Base-by-base conservation (phyloP, 129 eudicot species). In the Arctium lappa region DNA sequence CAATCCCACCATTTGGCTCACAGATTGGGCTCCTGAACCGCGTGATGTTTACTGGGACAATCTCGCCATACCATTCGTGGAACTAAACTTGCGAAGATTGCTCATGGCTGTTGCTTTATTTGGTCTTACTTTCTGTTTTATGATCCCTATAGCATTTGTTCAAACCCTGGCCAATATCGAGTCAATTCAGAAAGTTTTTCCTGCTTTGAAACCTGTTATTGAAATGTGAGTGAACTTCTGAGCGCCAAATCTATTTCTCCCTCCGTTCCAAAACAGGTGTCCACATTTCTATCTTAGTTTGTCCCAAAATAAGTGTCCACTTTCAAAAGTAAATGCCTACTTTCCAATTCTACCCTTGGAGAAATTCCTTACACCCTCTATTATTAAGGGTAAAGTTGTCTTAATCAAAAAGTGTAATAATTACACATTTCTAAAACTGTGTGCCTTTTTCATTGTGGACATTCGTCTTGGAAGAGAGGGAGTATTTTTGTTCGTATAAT, bases 21-120 rank as follows among this genome's bases (percentile, higher is more conserved):
- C 99, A 16, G 91, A 93, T 34, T 95, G 99, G 99, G 99, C 99
- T 60, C 97, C 99, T 8, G 99, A 95, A 82, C 99, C 99, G 82
- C 93, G 97, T 75, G 97, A 95, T 72, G 95, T 95, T 79, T 95
- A 86, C 81, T 95, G 99, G 99, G 81, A 90, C 78, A 95, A 95
- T 84, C 97, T 95, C 44, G 90, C 98, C 13, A 95, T 95, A 88
- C 99, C 98, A 38, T 95, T 77, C 44, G 93, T 93, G 76, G 91
- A 93, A 80, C 94, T 93, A 71, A 87, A 85, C 66, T 66, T 93
- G 73, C 88, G 94, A 81, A 91, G 87, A 83, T 83, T 93, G 76
- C 85, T 95, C 69, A 91, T 95, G 95, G 88, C 94, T 63, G 90
- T 87, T 79, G 89, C 95, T 75, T 72, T 95, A 76, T 95, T 95